Conservation (phyloP, 2,329 filamentous ascomycete genomes). For the Fonsecaea pedrosoi region DNA sequence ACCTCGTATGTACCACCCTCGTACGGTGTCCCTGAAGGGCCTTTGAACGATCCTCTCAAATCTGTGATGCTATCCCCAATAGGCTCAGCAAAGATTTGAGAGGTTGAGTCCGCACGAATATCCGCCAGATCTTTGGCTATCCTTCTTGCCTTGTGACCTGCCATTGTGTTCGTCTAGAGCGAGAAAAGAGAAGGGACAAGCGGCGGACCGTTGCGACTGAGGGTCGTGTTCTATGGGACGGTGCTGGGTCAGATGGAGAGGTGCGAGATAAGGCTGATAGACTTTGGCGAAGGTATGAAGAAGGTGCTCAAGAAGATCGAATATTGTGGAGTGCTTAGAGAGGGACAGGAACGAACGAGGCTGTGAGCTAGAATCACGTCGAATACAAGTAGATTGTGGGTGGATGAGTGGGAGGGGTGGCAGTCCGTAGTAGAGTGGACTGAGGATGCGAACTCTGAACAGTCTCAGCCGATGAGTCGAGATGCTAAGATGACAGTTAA, state of each 20-base stretch:
- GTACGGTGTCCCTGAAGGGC: constrained; percentile 91
- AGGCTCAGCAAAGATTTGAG: constrained; percentile 74
- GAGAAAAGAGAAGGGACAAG: not conserved
- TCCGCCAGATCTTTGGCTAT: constrained; percentile 58
- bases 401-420: not conserved
- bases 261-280: constrained; percentile 1
- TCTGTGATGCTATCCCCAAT: constrained; percentile 75
- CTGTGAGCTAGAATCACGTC: constrained; percentile 32
- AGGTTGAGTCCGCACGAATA: constrained; percentile 69
- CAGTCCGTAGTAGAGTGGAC: constrained; percentile 6
- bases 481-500: constrained; percentile 2
- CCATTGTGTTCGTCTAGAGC: constrained; percentile 47
- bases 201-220: not conserved
- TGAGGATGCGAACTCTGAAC: not conserved
- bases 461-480: not conserved
- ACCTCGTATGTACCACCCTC: constrained; percentile 82
- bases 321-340: not conserved
- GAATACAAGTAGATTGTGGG: constrained; percentile 16
- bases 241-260: not conserved
- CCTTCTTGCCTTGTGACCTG: constrained; percentile 64
- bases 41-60: constrained; percentile 80
- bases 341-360: constrained; percentile 6
- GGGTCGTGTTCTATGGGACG: not conserved
- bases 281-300: not conserved
- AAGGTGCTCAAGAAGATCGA: not conserved